phyloP scores from a whole-genome alignment of 495 filamentous ascomycete species.

The Hypoxylon trugodes region DNA sequence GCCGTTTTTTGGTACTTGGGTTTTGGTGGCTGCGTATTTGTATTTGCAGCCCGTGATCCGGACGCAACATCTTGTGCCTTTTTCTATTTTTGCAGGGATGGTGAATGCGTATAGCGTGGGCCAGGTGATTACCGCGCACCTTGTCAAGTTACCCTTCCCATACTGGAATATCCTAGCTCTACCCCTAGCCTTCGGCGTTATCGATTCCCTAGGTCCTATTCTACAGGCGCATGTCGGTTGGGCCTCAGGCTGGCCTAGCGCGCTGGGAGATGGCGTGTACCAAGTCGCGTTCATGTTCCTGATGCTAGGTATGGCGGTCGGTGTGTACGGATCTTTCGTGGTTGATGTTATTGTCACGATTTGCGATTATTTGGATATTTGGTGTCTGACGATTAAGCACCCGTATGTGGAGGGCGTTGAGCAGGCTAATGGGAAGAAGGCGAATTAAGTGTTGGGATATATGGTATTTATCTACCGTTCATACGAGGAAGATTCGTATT shows the following conservation, averaged over 20 bases:
- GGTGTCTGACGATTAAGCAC: constrained; percentile 97
- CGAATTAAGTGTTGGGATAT: constrained; percentile 31
- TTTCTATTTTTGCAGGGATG: constrained; percentile 84
- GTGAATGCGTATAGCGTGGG: constrained; percentile 95
- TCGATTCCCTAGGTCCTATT: constrained; percentile 78
- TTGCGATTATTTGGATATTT: constrained; percentile 97
- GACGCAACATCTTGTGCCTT: constrained; percentile 82
- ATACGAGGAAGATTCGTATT: too few relatives aligned
- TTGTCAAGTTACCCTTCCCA: constrained; percentile 84
- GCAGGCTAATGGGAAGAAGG: constrained; percentile 46
- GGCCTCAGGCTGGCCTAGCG: constrained; percentile 75
- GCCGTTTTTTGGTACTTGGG: constrained; percentile 81
- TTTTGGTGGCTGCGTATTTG: constrained; percentile 77
- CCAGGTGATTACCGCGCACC: constrained; percentile 91
- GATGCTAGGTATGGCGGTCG: constrained; percentile 79
- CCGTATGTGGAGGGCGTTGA: constrained; percentile 58
- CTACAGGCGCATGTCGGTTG: constrained; percentile 63
- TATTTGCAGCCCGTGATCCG: constrained; percentile 85
- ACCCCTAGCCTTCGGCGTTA: constrained; percentile 72
- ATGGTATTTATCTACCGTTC: too few relatives aligned
- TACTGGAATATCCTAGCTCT: constrained; percentile 82
- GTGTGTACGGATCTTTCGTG: constrained; percentile 94
- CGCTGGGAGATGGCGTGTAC: constrained; percentile 75
- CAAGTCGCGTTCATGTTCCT: constrained; percentile 87
- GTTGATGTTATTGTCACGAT: constrained; percentile 96